phyloP scores from a whole-genome alignment of 768 basidiomycete genomes.

The Sporobolomyces roseus region DNA sequence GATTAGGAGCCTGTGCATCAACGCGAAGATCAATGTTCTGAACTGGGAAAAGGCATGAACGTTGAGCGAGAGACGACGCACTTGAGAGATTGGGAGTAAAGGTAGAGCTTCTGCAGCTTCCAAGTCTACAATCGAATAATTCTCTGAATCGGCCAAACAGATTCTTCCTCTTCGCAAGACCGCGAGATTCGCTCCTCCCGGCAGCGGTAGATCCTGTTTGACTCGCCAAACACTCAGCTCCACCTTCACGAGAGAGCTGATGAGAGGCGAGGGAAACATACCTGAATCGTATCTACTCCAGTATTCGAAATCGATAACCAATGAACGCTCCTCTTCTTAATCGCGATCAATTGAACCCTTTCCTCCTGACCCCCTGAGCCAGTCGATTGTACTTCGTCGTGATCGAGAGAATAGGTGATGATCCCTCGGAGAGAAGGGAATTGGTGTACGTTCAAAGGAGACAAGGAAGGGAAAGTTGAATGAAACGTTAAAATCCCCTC shows the following conservation, averaged over 20 bases:
- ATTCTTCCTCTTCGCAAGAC: conserved; percentile 62
- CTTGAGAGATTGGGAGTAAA: conserved; percentile 75
- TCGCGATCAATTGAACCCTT: conserved; percentile 48
- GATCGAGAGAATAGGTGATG: conserved; percentile 74
- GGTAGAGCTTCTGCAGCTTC: conserved; percentile 65
- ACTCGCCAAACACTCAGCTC: not conserved
- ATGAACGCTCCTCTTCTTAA: conserved; percentile 49
- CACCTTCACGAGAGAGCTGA: conserved; percentile 31
- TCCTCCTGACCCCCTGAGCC: conserved; percentile 2
- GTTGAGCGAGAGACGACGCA: conserved; percentile 48
- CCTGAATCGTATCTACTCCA: too few species aligned
- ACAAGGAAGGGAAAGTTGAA: conserved; percentile 67
- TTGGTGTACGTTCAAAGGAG: conserved; percentile 58
- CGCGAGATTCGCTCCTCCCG: conserved; percentile 51
- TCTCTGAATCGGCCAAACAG: conserved; percentile 68
- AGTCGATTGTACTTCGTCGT: conserved; percentile 48
- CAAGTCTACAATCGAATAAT: conserved; percentile 76
- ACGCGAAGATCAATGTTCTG: conserved; percentile 23
- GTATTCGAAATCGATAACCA: too few species aligned
- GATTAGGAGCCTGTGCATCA: too few species aligned
- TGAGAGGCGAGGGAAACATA: too few species aligned
- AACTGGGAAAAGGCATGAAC: not conserved
- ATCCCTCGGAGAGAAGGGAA: conserved; percentile 79
- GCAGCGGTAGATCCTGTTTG: conserved; percentile 28
- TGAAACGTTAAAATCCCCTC: conserved; percentile 66